phyloP scores from a whole-genome alignment of 2,329 filamentous ascomycete genomes.

The Aspergillus tubingensis region DNA sequence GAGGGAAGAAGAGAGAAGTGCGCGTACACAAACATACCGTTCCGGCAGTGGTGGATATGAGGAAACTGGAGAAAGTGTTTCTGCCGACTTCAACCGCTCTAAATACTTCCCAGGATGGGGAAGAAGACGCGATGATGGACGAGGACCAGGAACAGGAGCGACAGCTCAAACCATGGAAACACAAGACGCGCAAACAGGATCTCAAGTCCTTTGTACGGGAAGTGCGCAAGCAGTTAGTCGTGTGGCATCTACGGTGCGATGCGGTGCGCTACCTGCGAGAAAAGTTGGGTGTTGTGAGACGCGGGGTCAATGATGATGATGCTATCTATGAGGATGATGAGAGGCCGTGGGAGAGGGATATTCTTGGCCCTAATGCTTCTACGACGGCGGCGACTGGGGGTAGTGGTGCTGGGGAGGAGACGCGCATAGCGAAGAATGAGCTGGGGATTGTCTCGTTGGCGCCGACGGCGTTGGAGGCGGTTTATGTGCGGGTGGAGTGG shows the following conservation, averaged over 20 bases:
- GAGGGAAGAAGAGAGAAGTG: conserved; percentile 26
- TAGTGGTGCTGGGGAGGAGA: conserved; percentile 6
- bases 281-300: conserved; percentile 28
- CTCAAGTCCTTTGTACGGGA: conserved; percentile 39
- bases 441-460: conserved; percentile 40
- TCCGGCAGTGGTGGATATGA: conserved; percentile 46
- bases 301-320: conserved; percentile 11
- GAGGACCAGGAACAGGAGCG: conserved; percentile 5
- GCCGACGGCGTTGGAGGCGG: conserved; percentile 41
- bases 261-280: conserved; percentile 38
- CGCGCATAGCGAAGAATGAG: conserved; percentile 19
- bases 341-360: conserved; percentile 17
- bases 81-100: conserved; percentile 24
- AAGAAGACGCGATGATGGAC: conserved; percentile 21
- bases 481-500: conserved; percentile 49
- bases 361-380: conserved; percentile 17
- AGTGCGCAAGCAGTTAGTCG: conserved; percentile 43
- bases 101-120: conserved; percentile 3
- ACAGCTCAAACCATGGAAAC: conserved; percentile 23
- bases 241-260: conserved; percentile 46
- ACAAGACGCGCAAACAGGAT: conserved; percentile 34
- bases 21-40: conserved; percentile 48
- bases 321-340: conserved; percentile 19
- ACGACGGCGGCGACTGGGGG: background rate
- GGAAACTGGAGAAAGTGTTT: conserved; percentile 38